A percentile compares a stretch with the other conserved stretches of the same genome.
Conservation (phyloP, 495 filamentous ascomycete genomes). For the Trichoderma asperelloides region DNA sequence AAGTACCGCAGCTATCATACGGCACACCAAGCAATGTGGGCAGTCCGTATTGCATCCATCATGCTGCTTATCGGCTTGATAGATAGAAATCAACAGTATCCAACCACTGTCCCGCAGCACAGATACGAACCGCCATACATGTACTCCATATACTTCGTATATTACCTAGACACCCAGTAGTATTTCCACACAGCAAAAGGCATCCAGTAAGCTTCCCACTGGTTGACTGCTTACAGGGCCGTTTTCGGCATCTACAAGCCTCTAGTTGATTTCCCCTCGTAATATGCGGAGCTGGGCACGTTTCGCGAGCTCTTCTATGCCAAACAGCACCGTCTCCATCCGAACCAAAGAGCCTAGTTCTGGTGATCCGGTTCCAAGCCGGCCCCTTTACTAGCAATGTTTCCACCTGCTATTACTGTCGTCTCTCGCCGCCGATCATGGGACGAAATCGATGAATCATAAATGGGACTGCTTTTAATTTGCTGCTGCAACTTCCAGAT, state of each 20-base stretch:
- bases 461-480: not conserved
- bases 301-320: not conserved
- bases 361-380: slow-evolving; percentile 2
- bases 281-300: not conserved
- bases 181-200: no score
- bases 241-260: not conserved
- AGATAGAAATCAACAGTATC: no score
- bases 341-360: not conserved
- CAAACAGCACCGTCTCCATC: not conserved
- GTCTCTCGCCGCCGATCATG: not conserved
- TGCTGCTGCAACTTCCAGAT: not conserved
- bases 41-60: no score
- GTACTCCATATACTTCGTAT: no score
- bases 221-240: no score
- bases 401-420: not conserved
- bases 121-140: no score
- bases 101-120: no score
- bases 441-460: slow-evolving; percentile 5
- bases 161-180: no score
- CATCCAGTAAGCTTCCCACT: no score
- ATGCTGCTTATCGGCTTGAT: no score
- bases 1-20: no score
- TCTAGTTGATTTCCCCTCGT: not conserved
- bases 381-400: not conserved
- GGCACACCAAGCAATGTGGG: no score